phyloP scores from a whole-genome alignment of 2,329 filamentous ascomycete genomes.

The Fonsecaea nubica region DNA sequence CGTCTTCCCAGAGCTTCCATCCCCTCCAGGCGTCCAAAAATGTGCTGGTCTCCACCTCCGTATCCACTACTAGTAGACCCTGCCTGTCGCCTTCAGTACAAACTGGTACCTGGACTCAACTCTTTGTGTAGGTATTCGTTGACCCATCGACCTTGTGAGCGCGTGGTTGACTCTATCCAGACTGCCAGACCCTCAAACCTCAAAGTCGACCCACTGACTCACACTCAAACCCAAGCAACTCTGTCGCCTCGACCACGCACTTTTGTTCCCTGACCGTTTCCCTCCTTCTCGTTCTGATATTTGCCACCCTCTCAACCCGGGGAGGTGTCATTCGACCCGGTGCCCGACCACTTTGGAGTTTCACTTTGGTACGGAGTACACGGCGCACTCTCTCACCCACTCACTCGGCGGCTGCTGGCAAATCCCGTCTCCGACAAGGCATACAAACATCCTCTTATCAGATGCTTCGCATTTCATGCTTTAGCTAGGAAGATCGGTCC shows the following conservation, averaged over 20 bases:
- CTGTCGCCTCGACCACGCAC: neutral
- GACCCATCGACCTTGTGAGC: too few species aligned
- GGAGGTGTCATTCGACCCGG: neutral
- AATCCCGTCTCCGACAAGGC: neutral
- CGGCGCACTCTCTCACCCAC: neutral
- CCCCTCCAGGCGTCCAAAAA: neutral
- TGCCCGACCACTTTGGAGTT: neutral
- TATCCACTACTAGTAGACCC: too few species aligned
- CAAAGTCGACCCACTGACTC: neutral
- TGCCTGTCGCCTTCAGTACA: too few species aligned
- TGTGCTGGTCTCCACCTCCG: neutral
- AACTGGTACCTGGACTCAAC: too few species aligned
- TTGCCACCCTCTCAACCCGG: neutral
- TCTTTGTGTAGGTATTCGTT: too few species aligned
- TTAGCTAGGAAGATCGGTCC: neutral
- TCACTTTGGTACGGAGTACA: neutral
- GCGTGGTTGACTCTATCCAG: constrained; percentile 1
- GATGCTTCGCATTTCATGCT: neutral
- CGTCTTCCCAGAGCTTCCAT: neutral
- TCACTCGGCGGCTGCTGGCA: neutral
- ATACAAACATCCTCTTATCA: neutral
- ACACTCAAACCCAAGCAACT: neutral
- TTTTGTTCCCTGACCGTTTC: neutral
- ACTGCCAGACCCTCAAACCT: neutral
- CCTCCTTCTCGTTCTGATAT: neutral